Evolutionary conservation across 371 early-diverging fungal genomes (phyloP), one percentile per base, ranked within the genome.

Genomic region (Actinomucor elegans): DNA sequence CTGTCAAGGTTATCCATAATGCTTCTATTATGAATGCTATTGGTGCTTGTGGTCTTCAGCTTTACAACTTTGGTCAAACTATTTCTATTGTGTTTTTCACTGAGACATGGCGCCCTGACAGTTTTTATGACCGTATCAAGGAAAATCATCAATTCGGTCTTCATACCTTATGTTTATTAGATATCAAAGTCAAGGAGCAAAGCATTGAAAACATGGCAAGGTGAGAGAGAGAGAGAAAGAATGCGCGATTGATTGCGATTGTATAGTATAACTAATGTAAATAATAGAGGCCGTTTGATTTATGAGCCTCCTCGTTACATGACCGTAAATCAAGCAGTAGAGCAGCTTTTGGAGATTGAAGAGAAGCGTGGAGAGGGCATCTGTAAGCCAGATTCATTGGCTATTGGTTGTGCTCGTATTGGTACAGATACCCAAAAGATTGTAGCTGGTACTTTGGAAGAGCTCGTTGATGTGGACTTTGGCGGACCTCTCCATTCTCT

Each of bases 151-250:
- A 75, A 37, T 71, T 86, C 46, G 93, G 93, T 12, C 69, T 99
- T 55, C 99, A 99, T 61, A 99, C 99, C 0, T 82, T 99, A 40
- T 98, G 98, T 66, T 77, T 99, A 49, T 77, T 97, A 46, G 85
- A 99, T 75, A 99, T 99, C 78, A 99, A 97, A 75, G 98, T 99
- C 37, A 95, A 97, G 74, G 98, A 99, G 77, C 97, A 96, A 77
- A 91, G 87, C 46, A 77, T 90, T 20, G 97, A 98, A 73, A 97
- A 96, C 71, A 77, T 98, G 84, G 94, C 91, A 38, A 86, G 90
- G 87, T 87, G 73, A 52, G 27, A 46, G 10, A 33, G 36, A 37
- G 4, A 28, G 21, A 35, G 28, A 31, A 12, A 6, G 21, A 10
- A 9, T 12, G 15, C 14, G 15, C 10, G 1, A n/a, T n/a, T n/a